A percentile compares a stretch with the other conserved stretches of the same genome.
Conservation (phyloP, 2,329 filamentous ascomycete species). For the Aspergillus carbonarius region DNA sequence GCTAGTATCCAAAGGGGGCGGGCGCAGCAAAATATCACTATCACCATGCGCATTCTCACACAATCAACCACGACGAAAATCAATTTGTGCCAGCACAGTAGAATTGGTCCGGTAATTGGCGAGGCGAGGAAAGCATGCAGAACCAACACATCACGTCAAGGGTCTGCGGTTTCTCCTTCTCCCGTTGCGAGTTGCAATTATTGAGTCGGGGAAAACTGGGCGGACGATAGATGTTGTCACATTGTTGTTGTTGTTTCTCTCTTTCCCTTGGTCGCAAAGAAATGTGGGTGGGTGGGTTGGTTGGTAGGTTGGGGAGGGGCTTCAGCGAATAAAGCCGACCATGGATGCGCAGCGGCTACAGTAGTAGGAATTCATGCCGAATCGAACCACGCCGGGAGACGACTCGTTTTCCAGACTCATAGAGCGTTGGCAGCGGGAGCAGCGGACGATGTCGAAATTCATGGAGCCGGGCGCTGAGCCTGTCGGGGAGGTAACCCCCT, state of each 20-base stretch:
- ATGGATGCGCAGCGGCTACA: constrained; percentile 47
- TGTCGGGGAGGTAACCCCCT: constrained; percentile 24
- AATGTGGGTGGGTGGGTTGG: constrained; percentile 4
- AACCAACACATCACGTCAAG: constrained; percentile 3
- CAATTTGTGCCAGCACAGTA: constrained; percentile 20
- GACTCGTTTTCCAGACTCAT: constrained; percentile 43
- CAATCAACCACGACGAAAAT: not conserved
- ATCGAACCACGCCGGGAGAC: constrained; percentile 41
- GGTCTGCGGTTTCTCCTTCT: not conserved
- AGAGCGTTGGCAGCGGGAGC: constrained; percentile 49
- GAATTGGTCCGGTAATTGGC: constrained; percentile 7
- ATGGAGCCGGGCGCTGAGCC: constrained; percentile 24
- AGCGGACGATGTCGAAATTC: constrained; percentile 46
- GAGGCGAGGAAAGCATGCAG: constrained; percentile 5
- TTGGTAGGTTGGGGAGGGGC: not conserved
- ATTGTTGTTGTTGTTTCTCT: constrained; percentile 1
- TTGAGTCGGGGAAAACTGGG: not conserved
- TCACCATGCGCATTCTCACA: not conserved
- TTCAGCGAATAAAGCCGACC: constrained; percentile 45
- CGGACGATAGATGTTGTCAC: not conserved
- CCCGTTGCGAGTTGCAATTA: not conserved
- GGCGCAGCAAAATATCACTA: not conserved
- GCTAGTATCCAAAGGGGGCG: not conserved
- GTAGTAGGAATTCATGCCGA: constrained; percentile 52
- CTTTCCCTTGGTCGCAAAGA: constrained; percentile 1